Percentiles rank a stretch among this genome's conserved stretches.
Conservation (phyloP, 306 rosid species). For the Citrullus colocynthis region DNA sequence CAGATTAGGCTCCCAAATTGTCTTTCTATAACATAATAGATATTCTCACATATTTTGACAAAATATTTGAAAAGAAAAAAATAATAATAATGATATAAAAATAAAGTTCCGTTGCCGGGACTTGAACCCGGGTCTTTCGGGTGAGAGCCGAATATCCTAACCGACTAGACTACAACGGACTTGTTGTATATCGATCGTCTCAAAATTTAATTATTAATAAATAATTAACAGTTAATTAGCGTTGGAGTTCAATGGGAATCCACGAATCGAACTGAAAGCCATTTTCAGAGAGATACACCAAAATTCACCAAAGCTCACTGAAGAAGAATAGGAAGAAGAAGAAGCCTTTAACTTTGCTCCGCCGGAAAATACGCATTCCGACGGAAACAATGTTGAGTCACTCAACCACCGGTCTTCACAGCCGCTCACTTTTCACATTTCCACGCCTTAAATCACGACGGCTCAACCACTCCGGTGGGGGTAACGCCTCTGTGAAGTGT, state of each 20-base stretch:
- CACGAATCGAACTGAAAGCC: not conserved
- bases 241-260: not conserved
- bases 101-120: constrained; percentile 33
- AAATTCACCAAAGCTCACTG: not conserved
- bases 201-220: too few species aligned
- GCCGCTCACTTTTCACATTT: constrained; percentile 16
- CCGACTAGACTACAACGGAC: constrained; percentile 44
- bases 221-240: not conserved
- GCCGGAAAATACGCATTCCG: constrained; percentile 9
- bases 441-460: constrained; percentile 14
- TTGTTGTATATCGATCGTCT: fast-evolving
- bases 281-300: not conserved
- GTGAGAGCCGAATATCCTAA: constrained; percentile 38
- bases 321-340: not conserved
- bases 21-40: too few species aligned
- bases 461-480: constrained; percentile 13
- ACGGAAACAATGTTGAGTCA: constrained; percentile 43
- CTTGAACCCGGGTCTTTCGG: constrained; percentile 23
- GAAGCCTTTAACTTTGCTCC: not conserved
- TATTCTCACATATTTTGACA: too few species aligned
- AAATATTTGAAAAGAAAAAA: too few species aligned
- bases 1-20: too few species aligned
- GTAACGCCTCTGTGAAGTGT: constrained; percentile 15
- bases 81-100: too few species aligned
- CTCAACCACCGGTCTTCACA: constrained; percentile 28